Evolutionary conservation across 106 monocot genomes (phyloP), one percentile per base, ranked within the genome.

Genomic region (Apostasia shenzhenica): DNA sequence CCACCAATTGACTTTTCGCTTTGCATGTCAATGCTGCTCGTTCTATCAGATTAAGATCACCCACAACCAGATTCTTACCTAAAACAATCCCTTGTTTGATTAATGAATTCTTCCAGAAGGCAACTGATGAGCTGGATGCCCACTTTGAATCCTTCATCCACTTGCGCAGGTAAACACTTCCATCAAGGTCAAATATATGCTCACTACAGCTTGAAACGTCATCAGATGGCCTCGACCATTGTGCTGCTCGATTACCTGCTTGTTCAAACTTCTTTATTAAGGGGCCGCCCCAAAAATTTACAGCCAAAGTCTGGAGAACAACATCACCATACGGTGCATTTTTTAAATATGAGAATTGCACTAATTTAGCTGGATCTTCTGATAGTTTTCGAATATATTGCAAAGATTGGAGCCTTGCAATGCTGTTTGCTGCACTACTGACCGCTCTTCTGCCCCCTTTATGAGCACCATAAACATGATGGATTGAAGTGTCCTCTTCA

Each of bases 61-160:
- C 84, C 13, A 99, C 92, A 81, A 92, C 83, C 75, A 87, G 83
- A 71, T 83, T 79, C 78, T 87, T 99, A 13, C 84, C 74, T 80
- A 99, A 81, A 55, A 99, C 65, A 67, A 99, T 81, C 39, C 87
- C 85, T 66, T 77, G 62, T 64, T 80, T 84, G 14, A 61, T 56
- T 48, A 74, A 73, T 46, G 76, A 63, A 67, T 81, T 86, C 82
- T 79, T 92, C 97, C 97, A 99, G 67, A 99, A 99, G 13, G 67
- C 3, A 63, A 79, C 54, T 39, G 97, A 92, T 58, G 78, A 84
- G 55, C 50, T 85, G 67, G 82, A 83, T 37, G 76, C 54, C 97
- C 97, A 99, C 60, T 75, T 87, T 52, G 82, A 77, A 41, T 83
- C 87, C 78, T 62, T 89, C 97, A 99, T 99, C 97, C 97, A 99